A percentile compares a stretch with the other conserved stretches of the same genome.
phyloP scores from a whole-genome alignment of 768 basidiomycete genomes.

The Pulveroboletus sp. region DNA sequence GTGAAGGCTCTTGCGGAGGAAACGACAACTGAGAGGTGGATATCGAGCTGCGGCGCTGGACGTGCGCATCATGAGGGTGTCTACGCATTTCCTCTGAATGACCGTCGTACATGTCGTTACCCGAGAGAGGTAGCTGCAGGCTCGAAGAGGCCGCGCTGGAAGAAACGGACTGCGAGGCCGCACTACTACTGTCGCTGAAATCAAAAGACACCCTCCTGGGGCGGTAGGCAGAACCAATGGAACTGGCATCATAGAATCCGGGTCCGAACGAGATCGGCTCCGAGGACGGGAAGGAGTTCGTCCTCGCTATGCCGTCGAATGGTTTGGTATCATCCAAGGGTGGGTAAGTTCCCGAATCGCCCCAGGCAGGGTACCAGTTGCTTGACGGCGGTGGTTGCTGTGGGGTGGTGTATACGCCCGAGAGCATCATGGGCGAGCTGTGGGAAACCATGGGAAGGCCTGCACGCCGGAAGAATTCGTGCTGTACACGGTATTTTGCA shows the following conservation, averaged over 20 bases:
- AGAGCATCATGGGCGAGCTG: conserved; percentile 4
- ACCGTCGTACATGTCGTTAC: conserved; percentile 27
- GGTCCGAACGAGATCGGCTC: conserved; percentile 22
- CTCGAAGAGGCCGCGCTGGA: conserved; percentile 53
- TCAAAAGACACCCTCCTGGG: conserved; percentile 35
- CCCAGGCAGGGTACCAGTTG: conserved; percentile 27
- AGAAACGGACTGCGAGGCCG: conserved; percentile 42
- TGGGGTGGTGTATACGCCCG: conserved; percentile 17
- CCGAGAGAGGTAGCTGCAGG: conserved; percentile 45
- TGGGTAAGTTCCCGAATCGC: conserved; percentile 21
- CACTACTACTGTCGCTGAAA: conserved; percentile 43
- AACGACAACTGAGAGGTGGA: conserved; percentile 11
- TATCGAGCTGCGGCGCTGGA: conserved; percentile 17
- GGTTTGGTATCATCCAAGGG: conserved; percentile 29
- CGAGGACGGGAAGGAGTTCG: conserved; percentile 20
- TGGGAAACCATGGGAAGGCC: conserved; percentile 17
- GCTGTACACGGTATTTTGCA: conserved; percentile 45
- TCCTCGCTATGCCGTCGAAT: conserved; percentile 17
- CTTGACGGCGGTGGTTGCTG: conserved; percentile 14
- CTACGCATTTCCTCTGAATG: conserved; percentile 27
- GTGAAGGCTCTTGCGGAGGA: conserved; percentile 7
- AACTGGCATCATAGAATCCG: conserved; percentile 15
- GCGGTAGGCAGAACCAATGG: conserved; percentile 27
- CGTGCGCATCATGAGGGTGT: conserved; percentile 12
- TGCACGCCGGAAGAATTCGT: conserved; percentile 40